Base-by-base conservation (phyloP, 169 alveolate species). In the Miamiensis avidus region DNA sequence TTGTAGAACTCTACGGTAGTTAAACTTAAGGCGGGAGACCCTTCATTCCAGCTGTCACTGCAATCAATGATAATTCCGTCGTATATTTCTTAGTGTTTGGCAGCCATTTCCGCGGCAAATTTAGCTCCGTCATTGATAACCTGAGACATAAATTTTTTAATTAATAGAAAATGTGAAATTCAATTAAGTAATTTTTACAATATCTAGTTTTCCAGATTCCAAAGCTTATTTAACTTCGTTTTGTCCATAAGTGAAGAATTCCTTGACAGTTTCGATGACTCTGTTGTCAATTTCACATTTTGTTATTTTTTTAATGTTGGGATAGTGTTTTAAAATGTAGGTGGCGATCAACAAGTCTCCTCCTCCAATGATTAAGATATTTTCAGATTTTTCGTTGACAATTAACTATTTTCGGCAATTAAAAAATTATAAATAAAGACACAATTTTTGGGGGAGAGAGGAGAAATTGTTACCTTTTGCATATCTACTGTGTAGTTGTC, bases 11-110 rank as follows among this genome's bases (percentile, higher is more conserved):
- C 83, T 4, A 75, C 75, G n/a, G 88, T 83, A 64, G 75, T 73
- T 28, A 83, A 65, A 0, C 72, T 31, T 25, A 74, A 31, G 27
- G 88, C 88, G 33, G 31, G 81, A 64, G 84, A 31, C 29, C 81
- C 83, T 76, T 83, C 88, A 16, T 73, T 15, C 82, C 78, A 73
- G 31, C 74, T 64, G 76, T 83, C 88, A 49, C 84, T 75, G 64
- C 88, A 83, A 33, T 83, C 88, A 0, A 83, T 34, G 65, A 83
- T 83, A n/a, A 83, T 31, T 33, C 82, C 88, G 31, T 76, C 85
- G 69, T 49, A 49, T 27, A 75, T 72, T 64, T 34, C 32, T 15
- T 16, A 34, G 64, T 79, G 29, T 49, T 79, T 30, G 27, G 34
- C 74, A 11, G 84, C 84, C 11, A 49, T 33, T 72, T 79, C 73